Evolutionary conservation across 2,329 filamentous ascomycete genomes (phyloP).

Genomic region (Aspergillus ochraceoroseus): DNA sequence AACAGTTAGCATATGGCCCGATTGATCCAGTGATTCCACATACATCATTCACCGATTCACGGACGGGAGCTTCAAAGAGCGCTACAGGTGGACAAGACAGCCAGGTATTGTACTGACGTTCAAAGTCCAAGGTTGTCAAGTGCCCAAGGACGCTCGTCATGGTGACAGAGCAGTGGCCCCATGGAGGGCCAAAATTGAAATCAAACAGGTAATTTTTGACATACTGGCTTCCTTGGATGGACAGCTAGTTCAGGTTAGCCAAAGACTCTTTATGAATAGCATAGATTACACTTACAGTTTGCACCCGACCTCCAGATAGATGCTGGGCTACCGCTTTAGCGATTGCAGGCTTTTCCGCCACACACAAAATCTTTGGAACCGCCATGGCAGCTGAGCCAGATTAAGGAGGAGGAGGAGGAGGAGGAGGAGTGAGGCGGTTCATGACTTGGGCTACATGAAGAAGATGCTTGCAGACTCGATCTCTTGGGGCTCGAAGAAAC

Average conservation of each 20-base stretch:
- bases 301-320: constrained; percentile 69
- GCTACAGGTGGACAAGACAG: constrained; percentile 68
- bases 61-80: constrained; percentile 76
- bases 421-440: no score
- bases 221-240: constrained; percentile 64
- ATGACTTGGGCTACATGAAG: no score
- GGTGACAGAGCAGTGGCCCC: constrained; percentile 76
- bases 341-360: constrained; percentile 88
- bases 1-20: constrained; percentile 15
- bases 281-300: constrained; percentile 55
- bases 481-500: constrained; percentile 12
- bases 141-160: constrained; percentile 95
- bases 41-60: constrained; percentile 63
- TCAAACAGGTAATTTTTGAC: constrained; percentile 93
- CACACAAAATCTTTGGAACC: constrained; percentile 59
- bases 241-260: constrained; percentile 50
- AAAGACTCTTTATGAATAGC: constrained; percentile 1
- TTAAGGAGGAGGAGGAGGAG: not conserved
- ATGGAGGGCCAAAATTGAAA: constrained; percentile 75
- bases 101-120: constrained; percentile 71
- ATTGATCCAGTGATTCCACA: constrained; percentile 22
- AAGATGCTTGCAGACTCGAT: no score
- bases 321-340: constrained; percentile 90
- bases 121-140: constrained; percentile 75
- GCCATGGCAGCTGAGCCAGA: constrained; percentile 13